phyloP scores from a whole-genome alignment of 2,329 filamentous ascomycete species.

The Dendrostoma leiphaemia region DNA sequence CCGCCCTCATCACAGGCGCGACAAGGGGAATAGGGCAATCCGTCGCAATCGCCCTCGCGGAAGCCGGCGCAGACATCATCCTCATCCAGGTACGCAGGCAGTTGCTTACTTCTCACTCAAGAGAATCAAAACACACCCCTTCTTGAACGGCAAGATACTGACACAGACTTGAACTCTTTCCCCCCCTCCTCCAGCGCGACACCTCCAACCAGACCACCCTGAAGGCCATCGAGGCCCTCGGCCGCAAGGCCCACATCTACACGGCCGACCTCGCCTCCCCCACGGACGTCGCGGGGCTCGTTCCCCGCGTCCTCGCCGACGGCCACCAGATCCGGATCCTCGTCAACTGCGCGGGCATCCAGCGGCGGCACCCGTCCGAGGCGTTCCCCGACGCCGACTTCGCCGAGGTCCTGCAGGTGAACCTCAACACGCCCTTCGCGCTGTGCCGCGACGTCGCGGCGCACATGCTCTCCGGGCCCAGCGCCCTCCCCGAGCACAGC shows the following conservation, averaged over 20 bases:
- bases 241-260: conserved; percentile 66
- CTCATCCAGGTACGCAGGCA: conserved; percentile 45
- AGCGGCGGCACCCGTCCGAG: conserved; percentile 72
- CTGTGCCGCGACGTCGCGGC: conserved; percentile 74
- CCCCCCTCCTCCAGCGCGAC: conserved; percentile 28
- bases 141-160: neutral
- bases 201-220: conserved; percentile 50
- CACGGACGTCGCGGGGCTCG: conserved; percentile 58
- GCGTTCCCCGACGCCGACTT: conserved; percentile 76
- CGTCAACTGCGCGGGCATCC: conserved; percentile 85
- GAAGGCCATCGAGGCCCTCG: conserved; percentile 60
- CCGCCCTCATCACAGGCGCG: conserved; percentile 55
- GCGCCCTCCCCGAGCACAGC: conserved; percentile 38
- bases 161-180: neutral
- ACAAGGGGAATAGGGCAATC: conserved; percentile 58
- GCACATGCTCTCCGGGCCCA: conserved; percentile 69
- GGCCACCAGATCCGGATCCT: conserved; percentile 71
- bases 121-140: neutral
- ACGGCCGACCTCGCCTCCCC: conserved; percentile 65
- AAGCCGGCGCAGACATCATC: conserved; percentile 57
- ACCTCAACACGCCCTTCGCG: conserved; percentile 78
- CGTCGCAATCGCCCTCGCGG: conserved; percentile 55
- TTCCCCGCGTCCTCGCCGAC: conserved; percentile 60
- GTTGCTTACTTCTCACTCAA: neutral
- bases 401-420: conserved; percentile 81